Percentiles rank a stretch among this genome's conserved stretches.
Conservation (phyloP, 495 filamentous ascomycete genomes). For the Glonium stellatum region DNA sequence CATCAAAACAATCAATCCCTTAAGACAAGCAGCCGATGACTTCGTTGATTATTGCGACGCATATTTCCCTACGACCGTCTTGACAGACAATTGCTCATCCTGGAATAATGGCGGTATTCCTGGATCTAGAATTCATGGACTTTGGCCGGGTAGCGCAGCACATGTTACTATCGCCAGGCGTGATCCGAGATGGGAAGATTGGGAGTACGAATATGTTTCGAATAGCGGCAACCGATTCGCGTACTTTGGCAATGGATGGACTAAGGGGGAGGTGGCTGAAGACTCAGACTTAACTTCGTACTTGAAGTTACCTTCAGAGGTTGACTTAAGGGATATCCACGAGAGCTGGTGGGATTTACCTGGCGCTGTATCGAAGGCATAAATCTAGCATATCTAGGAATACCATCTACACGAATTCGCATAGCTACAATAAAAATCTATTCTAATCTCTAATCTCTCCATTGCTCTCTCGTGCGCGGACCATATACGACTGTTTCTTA, state of each 20-base stretch:
- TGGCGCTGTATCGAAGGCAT: too few relatives aligned
- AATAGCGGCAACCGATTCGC: conserved; percentile 49
- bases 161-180: conserved; percentile 50
- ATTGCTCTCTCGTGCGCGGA: too few relatives aligned
- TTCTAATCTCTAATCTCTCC: too few relatives aligned
- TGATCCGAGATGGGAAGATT: conserved; percentile 67
- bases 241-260: conserved; percentile 54
- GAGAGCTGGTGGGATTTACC: conserved; percentile 47
- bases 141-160: conserved; percentile 60
- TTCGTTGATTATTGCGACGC: conserved; percentile 56
- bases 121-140: conserved; percentile 51
- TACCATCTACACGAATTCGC: too few relatives aligned
- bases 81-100: conserved; percentile 56
- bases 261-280: conserved; percentile 36
- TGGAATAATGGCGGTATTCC: conserved; percentile 64
- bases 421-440: too few relatives aligned
- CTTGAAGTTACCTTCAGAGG: conserved; percentile 35
- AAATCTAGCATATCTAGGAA: too few relatives aligned
- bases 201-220: conserved; percentile 53
- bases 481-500: too few relatives aligned
- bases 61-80: conserved; percentile 56
- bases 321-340: conserved; percentile 44
- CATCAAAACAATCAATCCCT: conserved; percentile 53
- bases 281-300: conserved; percentile 45
- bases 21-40: conserved; percentile 50